Evolutionary conservation across 257 asterid species (phyloP).

Genomic region (Solanum corneliomulleri): DNA sequence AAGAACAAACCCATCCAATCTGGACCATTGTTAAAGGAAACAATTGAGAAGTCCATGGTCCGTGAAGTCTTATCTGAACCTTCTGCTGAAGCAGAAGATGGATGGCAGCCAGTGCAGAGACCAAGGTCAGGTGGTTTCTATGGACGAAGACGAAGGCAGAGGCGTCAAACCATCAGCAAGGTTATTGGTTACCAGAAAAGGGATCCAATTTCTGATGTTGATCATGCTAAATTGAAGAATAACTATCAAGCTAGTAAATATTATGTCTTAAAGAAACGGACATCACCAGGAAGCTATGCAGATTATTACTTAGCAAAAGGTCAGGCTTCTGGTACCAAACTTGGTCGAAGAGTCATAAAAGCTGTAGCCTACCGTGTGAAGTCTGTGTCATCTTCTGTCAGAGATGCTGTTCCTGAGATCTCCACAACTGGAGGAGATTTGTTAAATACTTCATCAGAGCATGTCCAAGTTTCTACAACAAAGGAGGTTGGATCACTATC

Average conservation of each 20-base stretch:
- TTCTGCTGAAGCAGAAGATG: conserved; percentile 82
- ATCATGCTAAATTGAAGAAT: conserved; percentile 44
- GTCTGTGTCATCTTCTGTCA: conserved; percentile 45
- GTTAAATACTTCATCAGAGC: conserved; percentile 31
- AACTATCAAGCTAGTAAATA: conserved; percentile 50
- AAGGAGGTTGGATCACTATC: conserved; percentile 36
- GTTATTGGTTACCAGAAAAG: conserved; percentile 59
- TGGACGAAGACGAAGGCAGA: conserved; percentile 64
- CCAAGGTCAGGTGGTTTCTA: conserved; percentile 71
- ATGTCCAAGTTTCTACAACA: conserved; percentile 30
- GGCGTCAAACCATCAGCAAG: conserved; percentile 53
- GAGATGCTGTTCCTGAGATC: conserved; percentile 31
- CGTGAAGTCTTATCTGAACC: conserved; percentile 38
- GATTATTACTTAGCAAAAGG: conserved; percentile 78
- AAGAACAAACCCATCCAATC: conserved; percentile 23
- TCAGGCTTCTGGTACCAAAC: conserved; percentile 47
- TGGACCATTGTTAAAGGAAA: conserved; percentile 27
- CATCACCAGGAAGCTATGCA: conserved; percentile 60
- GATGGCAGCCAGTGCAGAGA: conserved; percentile 94
- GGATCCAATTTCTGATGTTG: conserved; percentile 53
- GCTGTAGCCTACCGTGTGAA: conserved; percentile 83
- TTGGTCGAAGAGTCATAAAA: conserved; percentile 64
- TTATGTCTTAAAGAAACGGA: conserved; percentile 58
- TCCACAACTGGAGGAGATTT: conserved; percentile 32
- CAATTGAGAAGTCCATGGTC: conserved; percentile 13